These are phyloP conservation scores for Cinchona pubescens DNA, from an alignment of 257 asterid genomes.

Conservation along the genomic window DNA sequence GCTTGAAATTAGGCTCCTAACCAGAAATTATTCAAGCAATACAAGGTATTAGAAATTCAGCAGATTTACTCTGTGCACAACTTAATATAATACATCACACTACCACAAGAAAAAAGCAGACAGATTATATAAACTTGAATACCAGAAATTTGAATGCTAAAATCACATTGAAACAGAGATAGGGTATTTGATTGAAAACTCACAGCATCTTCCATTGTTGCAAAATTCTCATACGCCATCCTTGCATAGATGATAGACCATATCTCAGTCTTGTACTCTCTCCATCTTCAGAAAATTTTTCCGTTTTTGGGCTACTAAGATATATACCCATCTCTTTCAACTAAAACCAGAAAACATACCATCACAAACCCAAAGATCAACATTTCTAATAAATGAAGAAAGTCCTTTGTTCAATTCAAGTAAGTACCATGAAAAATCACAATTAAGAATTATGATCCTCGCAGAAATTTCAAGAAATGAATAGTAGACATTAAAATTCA, in stretches of 20 bases:
- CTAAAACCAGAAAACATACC: constrained; percentile 35
- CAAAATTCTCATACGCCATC: too few relatives aligned
- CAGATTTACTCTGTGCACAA: neutral
- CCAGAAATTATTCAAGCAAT: neutral
- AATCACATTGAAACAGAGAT: neutral
- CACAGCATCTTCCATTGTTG: constrained; percentile 98
- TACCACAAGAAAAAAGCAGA: neutral
- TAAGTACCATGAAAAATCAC: neutral
- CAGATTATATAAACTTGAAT: neutral
- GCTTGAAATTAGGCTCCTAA: neutral
- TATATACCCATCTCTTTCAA: constrained; percentile 74
- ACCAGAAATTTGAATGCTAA: neutral
- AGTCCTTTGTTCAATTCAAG: neutral
- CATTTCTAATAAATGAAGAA: neutral
- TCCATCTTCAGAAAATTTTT: constrained; percentile 82
- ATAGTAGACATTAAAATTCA: neutral
- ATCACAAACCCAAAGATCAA: neutral
- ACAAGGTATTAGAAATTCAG: neutral
- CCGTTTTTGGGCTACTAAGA: constrained; percentile 89
- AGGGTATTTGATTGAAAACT: constrained; percentile 31
- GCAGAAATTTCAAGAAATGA: neutral
- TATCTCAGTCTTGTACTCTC: constrained; percentile 61
- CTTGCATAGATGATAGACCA: constrained; percentile 94
- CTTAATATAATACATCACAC: neutral
- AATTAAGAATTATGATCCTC: neutral